phyloP scores from a whole-genome alignment of 2,329 filamentous ascomycete species.

The Sclerotinia trifoliorum region DNA sequence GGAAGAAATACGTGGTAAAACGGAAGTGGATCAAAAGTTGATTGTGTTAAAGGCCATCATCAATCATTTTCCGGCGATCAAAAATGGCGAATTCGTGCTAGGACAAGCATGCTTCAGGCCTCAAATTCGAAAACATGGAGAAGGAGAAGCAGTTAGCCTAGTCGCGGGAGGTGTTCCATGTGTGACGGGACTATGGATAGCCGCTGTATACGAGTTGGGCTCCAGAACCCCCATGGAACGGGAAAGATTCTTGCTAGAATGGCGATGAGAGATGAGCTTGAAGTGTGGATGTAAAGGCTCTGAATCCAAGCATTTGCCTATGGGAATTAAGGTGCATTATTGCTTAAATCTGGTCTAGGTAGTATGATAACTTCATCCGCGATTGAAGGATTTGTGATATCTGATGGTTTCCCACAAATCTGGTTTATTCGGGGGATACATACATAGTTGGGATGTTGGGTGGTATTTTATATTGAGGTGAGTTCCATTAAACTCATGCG shows the following conservation, averaged over 20 bases:
- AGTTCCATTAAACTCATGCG: neutral
- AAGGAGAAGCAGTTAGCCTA: conserved; percentile 6
- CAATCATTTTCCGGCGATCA: neutral
- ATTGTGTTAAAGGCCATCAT: neutral
- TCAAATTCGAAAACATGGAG: conserved; percentile 14
- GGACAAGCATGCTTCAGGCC: conserved; percentile 15
- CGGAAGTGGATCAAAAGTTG: neutral
- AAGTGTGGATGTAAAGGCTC: conserved; percentile 7
- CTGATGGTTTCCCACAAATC: neutral
- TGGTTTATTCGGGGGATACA: neutral
- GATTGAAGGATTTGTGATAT: neutral
- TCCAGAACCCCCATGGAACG: conserved; percentile 2
- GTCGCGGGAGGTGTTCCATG: neutral
- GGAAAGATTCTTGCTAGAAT: conserved; percentile 15
- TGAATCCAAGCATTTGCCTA: conserved; percentile 1
- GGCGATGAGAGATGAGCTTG: conserved; percentile 2
- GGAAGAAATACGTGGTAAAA: neutral
- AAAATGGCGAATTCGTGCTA: neutral
- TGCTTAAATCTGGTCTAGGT: neutral
- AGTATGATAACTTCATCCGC: neutral
- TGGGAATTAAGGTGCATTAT: neutral
- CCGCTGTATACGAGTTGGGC: conserved; percentile 1
- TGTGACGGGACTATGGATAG: conserved; percentile 11
- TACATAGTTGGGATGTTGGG: neutral
- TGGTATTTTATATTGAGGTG: neutral